Base-by-base conservation (phyloP, 2,329 filamentous ascomycete genomes). In the Kalmusia sp. region DNA sequence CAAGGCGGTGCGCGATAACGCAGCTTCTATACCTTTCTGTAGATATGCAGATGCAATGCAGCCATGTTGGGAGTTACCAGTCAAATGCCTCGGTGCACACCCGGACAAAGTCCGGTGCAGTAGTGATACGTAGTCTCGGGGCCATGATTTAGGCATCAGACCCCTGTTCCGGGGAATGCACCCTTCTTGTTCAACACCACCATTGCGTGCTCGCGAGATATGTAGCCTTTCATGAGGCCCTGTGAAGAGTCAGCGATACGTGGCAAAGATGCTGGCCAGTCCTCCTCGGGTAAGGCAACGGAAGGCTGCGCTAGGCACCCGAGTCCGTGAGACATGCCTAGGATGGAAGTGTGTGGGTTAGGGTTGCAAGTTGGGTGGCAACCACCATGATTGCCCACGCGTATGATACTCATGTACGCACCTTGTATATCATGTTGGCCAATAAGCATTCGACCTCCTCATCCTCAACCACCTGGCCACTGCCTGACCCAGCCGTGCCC, bases 381-480 rank as follows among this genome's bases (percentile, higher is more conserved):
- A 52, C 28, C 14, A 22, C 45, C 39, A 44, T 50, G 51, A 47
- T 49, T 25, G 46, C 28, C 17, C 21, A 9, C 25, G 34, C 35
- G 44, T 37, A 25, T 6, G n/a, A 35, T 2, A 14, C 19, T 17
- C 47, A 21, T 38, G 21, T 15, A 76, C 80, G 55, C 76, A 96
- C 93, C 86, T 98, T 99, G 81, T 98, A 99, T 57, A 99, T 96
- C 84, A 97, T 91, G 72, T 97, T 98, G 24, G 95, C 92, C 67
- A 99, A 72, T 65, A 97, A 78, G 73, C 95, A 99, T 75, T 99
- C 96, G 3, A 98, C 93, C 75, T 99, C 95, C 70, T 99, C 96
- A 27, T 84, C 82, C 64, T 97, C 95, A 28, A 96, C 80, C 28
- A 81, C 77, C 69, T 90, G 76, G 67, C 79, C 75, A 57, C 76